These are phyloP conservation scores for Apostasia shenzhenica DNA, from an alignment of 106 monocot genomes.

Conservation along the genomic window DNA sequence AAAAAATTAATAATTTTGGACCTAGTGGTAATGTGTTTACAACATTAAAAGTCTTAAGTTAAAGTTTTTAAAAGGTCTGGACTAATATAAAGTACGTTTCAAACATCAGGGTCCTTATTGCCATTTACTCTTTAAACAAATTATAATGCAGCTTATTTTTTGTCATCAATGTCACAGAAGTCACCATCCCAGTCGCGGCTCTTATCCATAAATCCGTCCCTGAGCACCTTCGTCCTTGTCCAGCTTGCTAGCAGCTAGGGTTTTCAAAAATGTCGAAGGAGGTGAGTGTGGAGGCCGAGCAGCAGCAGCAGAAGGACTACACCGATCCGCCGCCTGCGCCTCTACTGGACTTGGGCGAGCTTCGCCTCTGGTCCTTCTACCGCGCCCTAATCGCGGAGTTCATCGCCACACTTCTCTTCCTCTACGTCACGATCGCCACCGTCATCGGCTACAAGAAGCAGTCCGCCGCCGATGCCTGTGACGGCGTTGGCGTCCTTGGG, in stretches of 20 bases:
- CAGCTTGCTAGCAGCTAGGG: background rate
- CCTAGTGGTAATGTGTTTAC: too few relatives aligned
- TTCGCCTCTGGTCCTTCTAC: constrained; percentile 18
- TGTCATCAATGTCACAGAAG: background rate
- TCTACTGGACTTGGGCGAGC: constrained; percentile 15
- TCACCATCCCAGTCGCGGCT: background rate
- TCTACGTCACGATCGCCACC: constrained; percentile 17
- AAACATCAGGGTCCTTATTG: too few relatives aligned
- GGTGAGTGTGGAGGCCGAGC: constrained; percentile 10
- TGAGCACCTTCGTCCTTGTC: background rate
- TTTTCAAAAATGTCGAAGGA: constrained; percentile 9
- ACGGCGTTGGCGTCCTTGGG: constrained; percentile 13
- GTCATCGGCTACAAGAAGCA: constrained; percentile 19
- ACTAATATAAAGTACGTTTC: too few relatives aligned
- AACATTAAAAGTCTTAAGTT: too few relatives aligned
- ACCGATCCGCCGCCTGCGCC: constrained; percentile 16
- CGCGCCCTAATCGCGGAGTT: constrained; percentile 22
- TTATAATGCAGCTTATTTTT: too few relatives aligned
- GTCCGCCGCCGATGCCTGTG: constrained; percentile 7
- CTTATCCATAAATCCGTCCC: constrained; percentile 3
- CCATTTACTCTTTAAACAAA: too few relatives aligned
- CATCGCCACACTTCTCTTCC: constrained; percentile 12
- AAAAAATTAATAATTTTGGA: too few relatives aligned
- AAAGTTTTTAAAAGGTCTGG: too few relatives aligned
- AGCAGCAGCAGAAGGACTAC: constrained; percentile 12